These are phyloP conservation scores for Penicillium sp. DNA, from an alignment of 2,329 filamentous ascomycete species.

Conservation along the genomic window DNA sequence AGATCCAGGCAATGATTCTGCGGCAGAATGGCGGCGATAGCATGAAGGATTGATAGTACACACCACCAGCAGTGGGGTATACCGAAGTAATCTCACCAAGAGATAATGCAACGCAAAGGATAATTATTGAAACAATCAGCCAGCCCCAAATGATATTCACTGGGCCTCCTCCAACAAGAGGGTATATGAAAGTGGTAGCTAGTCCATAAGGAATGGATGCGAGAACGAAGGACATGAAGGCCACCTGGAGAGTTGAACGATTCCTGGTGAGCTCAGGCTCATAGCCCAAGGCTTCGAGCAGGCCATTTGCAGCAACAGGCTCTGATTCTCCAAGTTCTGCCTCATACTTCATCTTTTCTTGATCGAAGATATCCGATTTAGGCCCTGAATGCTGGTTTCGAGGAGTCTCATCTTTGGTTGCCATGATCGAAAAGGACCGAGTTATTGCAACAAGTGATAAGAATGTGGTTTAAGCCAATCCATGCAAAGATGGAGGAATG, in stretches of 20 bases:
- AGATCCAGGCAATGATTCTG: slow-evolving; percentile 69
- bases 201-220: slow-evolving; percentile 73
- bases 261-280: slow-evolving; percentile 67
- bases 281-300: slow-evolving; percentile 57
- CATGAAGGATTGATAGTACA: slow-evolving; percentile 74
- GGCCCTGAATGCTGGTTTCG: background rate
- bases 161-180: slow-evolving; percentile 70
- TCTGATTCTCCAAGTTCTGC: slow-evolving; percentile 20
- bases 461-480: background rate
- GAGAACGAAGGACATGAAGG: slow-evolving; percentile 63
- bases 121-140: slow-evolving; percentile 68
- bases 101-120: slow-evolving; percentile 66
- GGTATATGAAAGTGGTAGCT: slow-evolving; percentile 69
- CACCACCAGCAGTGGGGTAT: slow-evolving; percentile 69
- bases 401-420: slow-evolving; percentile 6
- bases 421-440: slow-evolving; percentile 8
- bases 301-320: slow-evolving; percentile 24
- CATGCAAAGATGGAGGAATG: background rate
- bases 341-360: slow-evolving; percentile 11
- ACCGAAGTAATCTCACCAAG: slow-evolving; percentile 72
- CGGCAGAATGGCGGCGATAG: slow-evolving; percentile 67
- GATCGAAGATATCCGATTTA: slow-evolving; percentile 6
- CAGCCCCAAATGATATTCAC: slow-evolving; percentile 75
- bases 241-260: slow-evolving; percentile 49
- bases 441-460: background rate